Percentiles rank a stretch among this genome's conserved stretches.
phyloP scores from a whole-genome alignment of 2,329 filamentous ascomycete species.

The Diaporthe capsici region DNA sequence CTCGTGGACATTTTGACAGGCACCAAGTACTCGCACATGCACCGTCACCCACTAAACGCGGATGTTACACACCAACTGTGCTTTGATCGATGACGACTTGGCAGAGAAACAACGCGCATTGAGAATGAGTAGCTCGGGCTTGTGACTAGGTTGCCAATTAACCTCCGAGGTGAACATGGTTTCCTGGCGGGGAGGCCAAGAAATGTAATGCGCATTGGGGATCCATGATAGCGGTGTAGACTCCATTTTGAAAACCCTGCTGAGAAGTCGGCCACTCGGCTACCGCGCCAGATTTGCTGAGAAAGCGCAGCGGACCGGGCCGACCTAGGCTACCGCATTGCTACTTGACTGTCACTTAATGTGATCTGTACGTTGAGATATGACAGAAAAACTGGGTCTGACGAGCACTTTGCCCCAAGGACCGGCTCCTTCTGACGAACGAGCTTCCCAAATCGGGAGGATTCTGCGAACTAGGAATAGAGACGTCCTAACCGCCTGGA shows the following conservation, averaged over 20 bases:
- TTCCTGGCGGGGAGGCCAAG: background rate
- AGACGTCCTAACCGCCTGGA: background rate
- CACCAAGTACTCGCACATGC: background rate
- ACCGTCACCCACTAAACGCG: background rate
- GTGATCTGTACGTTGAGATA: constrained; percentile 7
- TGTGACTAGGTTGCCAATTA: background rate
- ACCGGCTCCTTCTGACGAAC: constrained; percentile 6
- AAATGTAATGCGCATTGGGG: background rate
- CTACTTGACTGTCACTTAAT: background rate
- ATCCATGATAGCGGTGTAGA: background rate
- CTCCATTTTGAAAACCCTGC: background rate
- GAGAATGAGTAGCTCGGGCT: background rate
- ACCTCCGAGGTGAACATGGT: background rate
- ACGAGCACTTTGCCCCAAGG: background rate
- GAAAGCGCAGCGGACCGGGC: background rate
- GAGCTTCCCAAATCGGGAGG: constrained; percentile 4
- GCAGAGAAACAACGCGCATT: background rate
- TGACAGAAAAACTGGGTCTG: constrained; percentile 17
- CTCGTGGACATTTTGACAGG: background rate
- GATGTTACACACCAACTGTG: background rate
- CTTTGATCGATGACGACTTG: background rate
- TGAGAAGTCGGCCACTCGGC: background rate
- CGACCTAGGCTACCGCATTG: constrained; percentile 11
- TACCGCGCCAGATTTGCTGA: background rate
- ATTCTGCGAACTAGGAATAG: background rate